Base-by-base conservation (phyloP, 805 yeast genomes). In the Alloascoidea hylecoeti region DNA sequence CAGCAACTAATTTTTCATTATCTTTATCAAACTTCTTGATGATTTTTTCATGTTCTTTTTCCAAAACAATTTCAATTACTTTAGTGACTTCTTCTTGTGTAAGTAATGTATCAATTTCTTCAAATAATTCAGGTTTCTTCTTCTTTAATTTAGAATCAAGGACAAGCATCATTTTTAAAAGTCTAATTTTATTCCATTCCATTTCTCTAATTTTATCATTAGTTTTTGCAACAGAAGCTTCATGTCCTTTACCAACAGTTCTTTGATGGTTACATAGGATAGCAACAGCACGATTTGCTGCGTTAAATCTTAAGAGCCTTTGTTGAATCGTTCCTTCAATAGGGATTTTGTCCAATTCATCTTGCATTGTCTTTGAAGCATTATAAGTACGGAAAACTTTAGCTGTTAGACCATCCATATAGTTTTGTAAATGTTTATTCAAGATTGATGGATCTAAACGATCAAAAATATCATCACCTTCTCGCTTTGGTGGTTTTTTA, bases 381-480 rank as follows among this genome's bases (percentile, higher is more conserved):
- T 88, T 88, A 53, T 83, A 88, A 0, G 97, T 88, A 76, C 97
- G 94, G 67, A 88, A 89, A 15, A 88, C 96, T 57, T 88, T 88
- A 3, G 97, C 97, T 0, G 96, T 86, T 45, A 88, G 66, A 0
- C 97, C 97, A 16, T 81, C 75, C 92, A 88, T 79, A 57, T 88
- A 86, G 42, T 70, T 75, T 52, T 86, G 96, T 51, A 88, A 71
- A 54, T 85, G 88, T 55, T 78, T 82, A 64, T 88, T 88, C 51
- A 88, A 66, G 28, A 79, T 61, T 1, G 81, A 60, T 4, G 96
- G 96, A 49, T 80, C 89, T 35, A 89, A 68, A 46, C 96, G 68
- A 58, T 88, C 96, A 57, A 89, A 89, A 45, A 89, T 66, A 54
- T 86, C 86, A 60, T 89, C 96, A 14, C 96, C 96, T 3, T 88